phyloP scores from a whole-genome alignment of 78 protist genomes.

The Dictyostelium purpureum region DNA sequence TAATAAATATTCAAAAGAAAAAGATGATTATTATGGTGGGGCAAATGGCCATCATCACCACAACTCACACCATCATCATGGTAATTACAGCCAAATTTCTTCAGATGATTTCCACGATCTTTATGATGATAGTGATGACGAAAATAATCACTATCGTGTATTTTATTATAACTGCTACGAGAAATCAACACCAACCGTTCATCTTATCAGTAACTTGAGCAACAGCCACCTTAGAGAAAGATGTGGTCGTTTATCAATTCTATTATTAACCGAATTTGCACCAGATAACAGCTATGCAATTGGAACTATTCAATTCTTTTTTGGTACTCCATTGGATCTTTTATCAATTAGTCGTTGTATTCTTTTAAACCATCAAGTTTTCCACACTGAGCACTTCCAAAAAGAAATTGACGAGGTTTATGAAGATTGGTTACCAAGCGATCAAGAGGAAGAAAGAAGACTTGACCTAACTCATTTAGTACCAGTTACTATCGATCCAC shows the following conservation, averaged over 20 bases:
- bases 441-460: conserved; percentile 39
- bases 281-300: conserved; percentile 57
- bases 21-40: not conserved
- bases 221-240: conserved; percentile 11
- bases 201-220: conserved; percentile 31
- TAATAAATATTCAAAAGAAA: not conserved
- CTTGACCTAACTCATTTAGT: conserved; percentile 55
- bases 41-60: not conserved
- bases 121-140: not conserved
- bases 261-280: conserved; percentile 46
- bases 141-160: not conserved
- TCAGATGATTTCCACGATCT: not conserved
- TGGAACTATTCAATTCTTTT: conserved; percentile 66
- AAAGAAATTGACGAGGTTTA: conserved; percentile 21
- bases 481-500: conserved; percentile 75
- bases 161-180: conserved; percentile 62
- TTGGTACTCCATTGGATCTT: conserved; percentile 51
- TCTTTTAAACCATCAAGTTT: conserved; percentile 66
- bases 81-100: not conserved
- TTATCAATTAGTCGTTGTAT: conserved; percentile 40
- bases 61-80: not conserved
- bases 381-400: conserved; percentile 55
- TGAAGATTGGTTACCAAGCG: conserved; percentile 59
- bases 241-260: conserved; percentile 60
- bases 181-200: conserved; percentile 55